These are phyloP conservation scores for Musa itinerans DNA, from an alignment of 176 grass and related monocot genomes.

Conservation along the genomic window DNA sequence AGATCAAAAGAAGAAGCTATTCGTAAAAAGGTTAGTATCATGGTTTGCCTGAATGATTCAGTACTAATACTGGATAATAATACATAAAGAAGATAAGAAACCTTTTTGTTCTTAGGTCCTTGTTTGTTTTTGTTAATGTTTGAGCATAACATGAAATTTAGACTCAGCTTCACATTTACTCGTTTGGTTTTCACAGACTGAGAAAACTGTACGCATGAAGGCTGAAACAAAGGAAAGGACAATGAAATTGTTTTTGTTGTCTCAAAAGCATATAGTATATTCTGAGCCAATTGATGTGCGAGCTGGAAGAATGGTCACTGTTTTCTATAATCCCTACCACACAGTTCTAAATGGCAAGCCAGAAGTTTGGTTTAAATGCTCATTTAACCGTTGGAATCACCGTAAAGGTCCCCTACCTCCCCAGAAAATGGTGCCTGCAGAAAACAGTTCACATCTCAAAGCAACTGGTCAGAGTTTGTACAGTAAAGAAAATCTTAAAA, in stretches of 20 bases:
- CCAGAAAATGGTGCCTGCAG: conserved; percentile 62
- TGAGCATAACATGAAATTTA: conserved; percentile 10
- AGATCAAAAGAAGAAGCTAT: conserved; percentile 52
- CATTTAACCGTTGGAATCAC: conserved; percentile 91
- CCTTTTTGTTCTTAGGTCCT: background rate
- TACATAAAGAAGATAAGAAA: background rate
- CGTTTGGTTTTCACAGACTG: conserved; percentile 43
- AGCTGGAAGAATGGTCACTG: conserved; percentile 55
- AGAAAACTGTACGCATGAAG: conserved; percentile 58
- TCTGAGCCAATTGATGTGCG: conserved; percentile 80
- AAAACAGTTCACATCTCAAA: conserved; percentile 61
- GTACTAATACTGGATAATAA: background rate
- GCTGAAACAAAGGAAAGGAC: conserved; percentile 72
- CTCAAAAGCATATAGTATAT: conserved; percentile 92
- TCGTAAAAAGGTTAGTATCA: conserved; percentile 46
- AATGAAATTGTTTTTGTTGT: conserved; percentile 72
- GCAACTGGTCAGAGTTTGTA: conserved; percentile 45
- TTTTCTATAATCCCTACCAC: conserved; percentile 87
- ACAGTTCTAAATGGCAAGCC: conserved; percentile 76
- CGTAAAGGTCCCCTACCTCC: conserved; percentile 60
- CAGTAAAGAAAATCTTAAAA: background rate
- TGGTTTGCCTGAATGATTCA: background rate
- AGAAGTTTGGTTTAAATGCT: conserved; percentile 84
- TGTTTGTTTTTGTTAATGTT: conserved; percentile 3
- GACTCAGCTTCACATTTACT: background rate